Conservation (phyloP, 208 protist genomes). For the Trypanosoma grayi region DNA sequence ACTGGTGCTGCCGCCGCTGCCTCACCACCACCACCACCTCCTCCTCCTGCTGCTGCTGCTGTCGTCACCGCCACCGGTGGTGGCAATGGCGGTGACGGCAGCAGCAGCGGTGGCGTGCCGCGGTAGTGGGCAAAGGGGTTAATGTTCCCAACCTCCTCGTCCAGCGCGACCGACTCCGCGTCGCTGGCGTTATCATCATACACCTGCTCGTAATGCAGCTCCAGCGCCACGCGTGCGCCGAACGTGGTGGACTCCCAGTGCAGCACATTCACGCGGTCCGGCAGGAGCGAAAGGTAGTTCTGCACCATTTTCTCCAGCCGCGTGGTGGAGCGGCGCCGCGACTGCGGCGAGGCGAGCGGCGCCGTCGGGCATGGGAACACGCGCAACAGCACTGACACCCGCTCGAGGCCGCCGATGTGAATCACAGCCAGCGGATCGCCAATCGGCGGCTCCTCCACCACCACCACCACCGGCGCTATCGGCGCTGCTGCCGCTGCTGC, state of each 20-base stretch:
- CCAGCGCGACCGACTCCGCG: constrained; percentile 27
- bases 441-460: constrained; percentile 71
- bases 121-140: constrained; percentile 58
- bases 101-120: background rate
- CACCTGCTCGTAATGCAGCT: constrained; percentile 47
- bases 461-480: no score
- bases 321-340: constrained; percentile 22
- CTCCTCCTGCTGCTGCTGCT: constrained; percentile 8
- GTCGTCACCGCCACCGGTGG: background rate
- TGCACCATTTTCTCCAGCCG: constrained; percentile 59
- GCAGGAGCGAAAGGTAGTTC: constrained; percentile 49
- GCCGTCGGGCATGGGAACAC: constrained; percentile 19
- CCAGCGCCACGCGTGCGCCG: constrained; percentile 48
- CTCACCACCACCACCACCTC: no score
- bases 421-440: constrained; percentile 68
- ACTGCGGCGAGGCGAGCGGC: constrained; percentile 8
- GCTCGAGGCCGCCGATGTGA: constrained; percentile 22
- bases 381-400: constrained; percentile 18
- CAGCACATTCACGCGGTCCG: constrained; percentile 43
- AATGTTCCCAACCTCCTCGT: constrained; percentile 62
- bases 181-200: constrained; percentile 13
- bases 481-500: constrained; percentile 22
- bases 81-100: background rate
- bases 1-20: background rate
- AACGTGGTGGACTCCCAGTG: constrained; percentile 48